Conservation (phyloP, 495 filamentous ascomycete genomes). For the Aspergillus steynii region DNA sequence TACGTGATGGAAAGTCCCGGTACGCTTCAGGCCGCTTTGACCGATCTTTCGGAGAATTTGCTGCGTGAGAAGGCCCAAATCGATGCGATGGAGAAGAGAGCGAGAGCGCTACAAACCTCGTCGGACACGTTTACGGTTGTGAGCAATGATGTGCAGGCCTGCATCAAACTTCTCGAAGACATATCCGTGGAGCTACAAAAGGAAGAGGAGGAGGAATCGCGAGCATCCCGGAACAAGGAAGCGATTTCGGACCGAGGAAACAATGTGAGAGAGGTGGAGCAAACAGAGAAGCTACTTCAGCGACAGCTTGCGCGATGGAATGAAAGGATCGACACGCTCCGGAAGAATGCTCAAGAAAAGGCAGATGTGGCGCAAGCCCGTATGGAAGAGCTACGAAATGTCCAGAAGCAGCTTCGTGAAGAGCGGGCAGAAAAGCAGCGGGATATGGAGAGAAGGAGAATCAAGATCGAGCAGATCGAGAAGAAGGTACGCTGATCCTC, state of each 20-base stretch:
- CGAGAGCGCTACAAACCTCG: constrained; percentile 87
- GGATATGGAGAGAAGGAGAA: constrained; percentile 87
- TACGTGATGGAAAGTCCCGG: constrained; percentile 88
- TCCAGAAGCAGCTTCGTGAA: constrained; percentile 78
- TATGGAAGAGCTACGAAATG: constrained; percentile 84
- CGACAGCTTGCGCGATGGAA: constrained; percentile 81
- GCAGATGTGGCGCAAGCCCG: constrained; percentile 73
- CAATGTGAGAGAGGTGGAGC: constrained; percentile 86
- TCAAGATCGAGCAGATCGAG: constrained; percentile 95
- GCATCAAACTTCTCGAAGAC: constrained; percentile 86
- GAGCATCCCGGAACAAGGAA: constrained; percentile 78
- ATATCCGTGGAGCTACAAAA: constrained; percentile 78
- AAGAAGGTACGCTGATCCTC: constrained; percentile 72
- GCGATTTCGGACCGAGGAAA: constrained; percentile 83
- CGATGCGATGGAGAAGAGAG: constrained; percentile 80
- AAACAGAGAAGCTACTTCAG: constrained; percentile 77
- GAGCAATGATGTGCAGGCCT: constrained; percentile 75
- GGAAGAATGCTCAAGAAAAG: constrained; percentile 77
- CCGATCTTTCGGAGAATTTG: constrained; percentile 76
- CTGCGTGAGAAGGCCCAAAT: constrained; percentile 76
- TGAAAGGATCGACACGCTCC: constrained; percentile 78
- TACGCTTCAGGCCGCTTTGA: constrained; percentile 75
- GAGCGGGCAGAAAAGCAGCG: constrained; percentile 81
- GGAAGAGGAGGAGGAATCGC: constrained; percentile 82
- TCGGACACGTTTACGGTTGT: constrained; percentile 86